phyloP scores from a whole-genome alignment of 129 eudicot species.

The Centella asiatica region DNA sequence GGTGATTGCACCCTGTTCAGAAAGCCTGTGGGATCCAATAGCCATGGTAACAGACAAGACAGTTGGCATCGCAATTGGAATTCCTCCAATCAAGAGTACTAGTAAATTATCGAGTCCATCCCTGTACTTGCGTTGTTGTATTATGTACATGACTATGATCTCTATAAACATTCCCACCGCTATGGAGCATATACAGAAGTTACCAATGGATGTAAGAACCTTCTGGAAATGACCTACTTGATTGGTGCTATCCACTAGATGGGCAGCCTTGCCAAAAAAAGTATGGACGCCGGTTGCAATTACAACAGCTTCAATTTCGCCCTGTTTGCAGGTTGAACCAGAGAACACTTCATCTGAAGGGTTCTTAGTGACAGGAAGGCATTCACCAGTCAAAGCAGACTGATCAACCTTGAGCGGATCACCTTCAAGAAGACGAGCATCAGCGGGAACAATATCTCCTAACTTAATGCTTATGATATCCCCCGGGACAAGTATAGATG shows the following conservation, averaged over 20 bases:
- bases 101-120: conserved; percentile 57
- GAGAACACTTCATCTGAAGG: conserved; percentile 67
- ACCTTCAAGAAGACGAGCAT: conserved; percentile 77
- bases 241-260: conserved; percentile 74
- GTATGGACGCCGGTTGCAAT: conserved; percentile 81
- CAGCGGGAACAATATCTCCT: conserved; percentile 74
- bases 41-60: conserved; percentile 78
- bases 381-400: conserved; percentile 76
- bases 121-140: conserved; percentile 52
- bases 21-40: conserved; percentile 67
- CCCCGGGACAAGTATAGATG: conserved; percentile 71
- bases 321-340: conserved; percentile 79
- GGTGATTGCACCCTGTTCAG: conserved; percentile 72
- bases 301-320: conserved; percentile 74
- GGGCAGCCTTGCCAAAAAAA: conserved; percentile 79
- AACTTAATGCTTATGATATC: conserved; percentile 66
- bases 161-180: conserved; percentile 58
- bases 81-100: conserved; percentile 71
- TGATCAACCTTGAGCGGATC: conserved; percentile 70
- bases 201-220: conserved; percentile 67
- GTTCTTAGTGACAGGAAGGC: conserved; percentile 57
- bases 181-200: conserved; percentile 74
- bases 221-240: conserved; percentile 79
- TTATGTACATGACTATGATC: conserved; percentile 69
- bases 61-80: conserved; percentile 81